Percentiles rank a stretch among this genome's conserved stretches.
Conservation (phyloP, 1,284 basidiomycete species). For the Baeospora myosura region DNA sequence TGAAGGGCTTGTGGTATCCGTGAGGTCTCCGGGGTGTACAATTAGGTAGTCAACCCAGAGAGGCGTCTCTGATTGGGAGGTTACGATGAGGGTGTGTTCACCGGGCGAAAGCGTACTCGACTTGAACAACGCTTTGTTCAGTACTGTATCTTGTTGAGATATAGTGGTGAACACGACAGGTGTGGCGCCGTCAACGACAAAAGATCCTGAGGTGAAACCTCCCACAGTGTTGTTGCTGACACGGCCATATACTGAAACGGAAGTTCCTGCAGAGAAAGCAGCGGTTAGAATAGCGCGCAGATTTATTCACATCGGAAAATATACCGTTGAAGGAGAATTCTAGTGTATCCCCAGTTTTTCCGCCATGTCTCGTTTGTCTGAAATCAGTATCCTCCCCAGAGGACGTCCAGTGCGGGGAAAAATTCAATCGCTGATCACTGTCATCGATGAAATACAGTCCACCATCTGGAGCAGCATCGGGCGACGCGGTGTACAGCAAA, state of each 20-base stretch:
- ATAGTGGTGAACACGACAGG: conserved; percentile 14
- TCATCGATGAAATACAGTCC: conserved; percentile 18
- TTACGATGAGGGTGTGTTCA: conserved; percentile 16
- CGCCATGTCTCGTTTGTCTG: conserved; percentile 14
- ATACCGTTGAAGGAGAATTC: conserved; percentile 16
- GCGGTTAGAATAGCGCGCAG: background rate
- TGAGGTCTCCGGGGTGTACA: conserved; percentile 10
- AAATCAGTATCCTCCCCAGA: conserved; percentile 15
- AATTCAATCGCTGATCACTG: conserved; percentile 12
- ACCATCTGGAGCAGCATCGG: conserved; percentile 11
- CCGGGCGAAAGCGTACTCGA: conserved; percentile 12
- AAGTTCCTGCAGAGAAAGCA: conserved; percentile 13
- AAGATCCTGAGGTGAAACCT: conserved; percentile 13
- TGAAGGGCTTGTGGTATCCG: background rate
- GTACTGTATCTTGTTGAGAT: conserved; percentile 11
- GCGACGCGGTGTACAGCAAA: conserved; percentile 17
- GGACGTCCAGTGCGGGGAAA: conserved; percentile 15
- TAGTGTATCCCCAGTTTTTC: conserved; percentile 15
- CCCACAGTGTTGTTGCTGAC: conserved; percentile 14
- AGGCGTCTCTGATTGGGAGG: conserved; percentile 11
- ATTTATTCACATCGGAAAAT: background rate
- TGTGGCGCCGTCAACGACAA: conserved; percentile 17
- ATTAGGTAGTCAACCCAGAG: conserved; percentile 20
- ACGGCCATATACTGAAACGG: conserved; percentile 16
- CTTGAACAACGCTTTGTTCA: conserved; percentile 17